These are phyloP conservation scores for Lactarius sp. DNA, from an alignment of 768 basidiomycete genomes.

Conservation along the genomic window DNA sequence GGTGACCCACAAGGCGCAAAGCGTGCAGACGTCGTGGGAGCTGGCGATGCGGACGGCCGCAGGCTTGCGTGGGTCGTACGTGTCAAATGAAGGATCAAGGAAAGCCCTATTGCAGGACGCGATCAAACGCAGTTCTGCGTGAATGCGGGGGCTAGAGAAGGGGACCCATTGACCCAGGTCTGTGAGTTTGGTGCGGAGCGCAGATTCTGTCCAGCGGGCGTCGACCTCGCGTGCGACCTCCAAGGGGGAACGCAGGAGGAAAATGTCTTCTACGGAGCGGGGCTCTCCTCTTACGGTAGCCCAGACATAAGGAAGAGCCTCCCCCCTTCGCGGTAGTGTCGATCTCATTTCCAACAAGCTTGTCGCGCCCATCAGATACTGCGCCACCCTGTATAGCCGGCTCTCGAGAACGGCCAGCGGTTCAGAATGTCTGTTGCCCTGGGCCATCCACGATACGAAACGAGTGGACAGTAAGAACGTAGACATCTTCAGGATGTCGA, in stretches of 20 bases:
- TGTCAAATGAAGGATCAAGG: slow-evolving; percentile 19
- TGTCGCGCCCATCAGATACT: slow-evolving; percentile 21
- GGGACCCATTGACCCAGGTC: slow-evolving; percentile 14
- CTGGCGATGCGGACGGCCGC: slow-evolving; percentile 19
- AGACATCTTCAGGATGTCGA: slow-evolving; percentile 15
- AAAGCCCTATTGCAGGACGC: slow-evolving; percentile 12
- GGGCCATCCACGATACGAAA: slow-evolving; percentile 15
- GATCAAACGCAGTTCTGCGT: slow-evolving; percentile 21
- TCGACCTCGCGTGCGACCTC: slow-evolving; percentile 20
- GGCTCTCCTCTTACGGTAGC: slow-evolving; percentile 17
- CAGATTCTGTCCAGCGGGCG: slow-evolving; percentile 18
- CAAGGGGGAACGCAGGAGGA: slow-evolving; percentile 15
- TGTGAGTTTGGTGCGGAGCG: slow-evolving; percentile 9
- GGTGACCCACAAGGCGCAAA: slow-evolving; percentile 21
- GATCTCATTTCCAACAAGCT: slow-evolving; percentile 15
- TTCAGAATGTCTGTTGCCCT: slow-evolving; percentile 2
- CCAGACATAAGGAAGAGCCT: slow-evolving; percentile 13
- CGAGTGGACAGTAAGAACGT: slow-evolving; percentile 20
- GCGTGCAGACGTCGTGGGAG: slow-evolving; percentile 21
- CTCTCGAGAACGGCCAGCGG: slow-evolving; percentile 15
- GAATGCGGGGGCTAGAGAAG: slow-evolving; percentile 16
- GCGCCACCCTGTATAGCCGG: slow-evolving; percentile 14
- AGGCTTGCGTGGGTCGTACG: slow-evolving; percentile 20
- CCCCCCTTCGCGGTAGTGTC: not conserved
- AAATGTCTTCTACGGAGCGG: slow-evolving; percentile 11